Percentiles rank a stretch among this genome's conserved stretches.
Evolutionary conservation across 2,329 filamentous ascomycete species (phyloP).

Genomic region (Pseudogymnoascus sp.): DNA sequence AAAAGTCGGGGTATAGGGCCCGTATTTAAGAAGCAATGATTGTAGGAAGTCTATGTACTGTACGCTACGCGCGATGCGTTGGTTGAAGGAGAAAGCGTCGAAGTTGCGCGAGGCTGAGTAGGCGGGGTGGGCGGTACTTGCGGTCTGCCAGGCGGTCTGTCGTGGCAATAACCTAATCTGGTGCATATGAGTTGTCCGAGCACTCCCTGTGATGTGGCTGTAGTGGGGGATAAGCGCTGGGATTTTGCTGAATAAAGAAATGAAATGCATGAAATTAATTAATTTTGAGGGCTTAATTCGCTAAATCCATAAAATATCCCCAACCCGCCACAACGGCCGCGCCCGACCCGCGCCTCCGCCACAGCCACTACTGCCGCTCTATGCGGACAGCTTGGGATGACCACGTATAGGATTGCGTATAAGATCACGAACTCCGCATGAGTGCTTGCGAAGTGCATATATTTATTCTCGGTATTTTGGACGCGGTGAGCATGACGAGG

Average conservation of each 20-base stretch:
- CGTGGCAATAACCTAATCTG: background rate
- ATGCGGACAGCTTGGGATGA: background rate
- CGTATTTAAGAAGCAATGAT: slow-evolving; percentile 7
- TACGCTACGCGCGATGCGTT: slow-evolving; percentile 6
- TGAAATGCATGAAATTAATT: background rate
- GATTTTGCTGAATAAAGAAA: background rate
- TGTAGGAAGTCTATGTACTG: slow-evolving; percentile 2
- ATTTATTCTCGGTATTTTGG: background rate
- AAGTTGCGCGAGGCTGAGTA: slow-evolving; percentile 9
- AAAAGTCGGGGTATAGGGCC: background rate
- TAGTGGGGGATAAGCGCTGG: slow-evolving; percentile 6
- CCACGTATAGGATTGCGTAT: background rate
- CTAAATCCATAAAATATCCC: background rate
- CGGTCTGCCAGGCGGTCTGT: slow-evolving; percentile 1
- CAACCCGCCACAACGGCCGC: background rate
- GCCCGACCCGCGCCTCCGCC: slow-evolving; percentile 2
- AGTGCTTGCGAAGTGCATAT: background rate
- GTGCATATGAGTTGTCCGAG: background rate
- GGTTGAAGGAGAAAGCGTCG: background rate
- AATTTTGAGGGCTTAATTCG: background rate
- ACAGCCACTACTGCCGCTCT: background rate
- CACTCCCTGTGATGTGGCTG: background rate
- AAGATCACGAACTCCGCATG: background rate
- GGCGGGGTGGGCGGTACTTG: background rate
- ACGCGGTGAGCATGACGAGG: slow-evolving; percentile 3